A percentile compares a stretch with the other conserved stretches of the same genome.
Evolutionary conservation across 257 asterid genomes (phyloP).

Genomic region (Solanum habrochaites): DNA sequence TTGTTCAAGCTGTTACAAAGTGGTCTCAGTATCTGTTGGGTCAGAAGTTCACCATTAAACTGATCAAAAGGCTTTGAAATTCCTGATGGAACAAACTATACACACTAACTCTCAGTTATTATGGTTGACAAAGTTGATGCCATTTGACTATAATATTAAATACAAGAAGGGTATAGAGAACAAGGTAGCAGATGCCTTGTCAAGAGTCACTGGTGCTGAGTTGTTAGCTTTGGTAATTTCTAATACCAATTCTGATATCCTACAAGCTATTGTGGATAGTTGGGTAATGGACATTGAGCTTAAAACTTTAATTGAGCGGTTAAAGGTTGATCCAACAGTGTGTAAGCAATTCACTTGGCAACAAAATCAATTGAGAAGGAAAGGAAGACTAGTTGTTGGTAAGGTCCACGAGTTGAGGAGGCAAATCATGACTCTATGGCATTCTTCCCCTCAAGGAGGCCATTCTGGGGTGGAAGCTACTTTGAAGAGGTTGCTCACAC

Average conservation of each 20-base stretch:
- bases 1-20: neutral
- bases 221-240: neutral
- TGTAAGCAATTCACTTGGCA: neutral
- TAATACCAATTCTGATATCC: no score
- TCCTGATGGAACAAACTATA: neutral
- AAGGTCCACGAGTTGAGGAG: neutral
- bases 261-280: neutral
- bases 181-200: neutral
- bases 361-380: neutral
- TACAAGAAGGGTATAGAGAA: no score
- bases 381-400: neutral
- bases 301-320: no score
- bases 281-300: neutral
- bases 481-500: neutral
- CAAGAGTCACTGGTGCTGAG: neutral
- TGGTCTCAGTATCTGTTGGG: neutral
- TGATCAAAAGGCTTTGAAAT: neutral
- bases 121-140: neutral
- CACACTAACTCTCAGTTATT: neutral
- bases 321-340: neutral
- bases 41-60: neutral
- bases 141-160: neutral
- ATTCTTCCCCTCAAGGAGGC: neutral
- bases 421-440: neutral
- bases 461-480: neutral